Percentiles rank a stretch among this genome's conserved stretches.
Evolutionary conservation across 2,329 filamentous ascomycete species (phyloP).

Genomic region (Xylariaceae sp.): DNA sequence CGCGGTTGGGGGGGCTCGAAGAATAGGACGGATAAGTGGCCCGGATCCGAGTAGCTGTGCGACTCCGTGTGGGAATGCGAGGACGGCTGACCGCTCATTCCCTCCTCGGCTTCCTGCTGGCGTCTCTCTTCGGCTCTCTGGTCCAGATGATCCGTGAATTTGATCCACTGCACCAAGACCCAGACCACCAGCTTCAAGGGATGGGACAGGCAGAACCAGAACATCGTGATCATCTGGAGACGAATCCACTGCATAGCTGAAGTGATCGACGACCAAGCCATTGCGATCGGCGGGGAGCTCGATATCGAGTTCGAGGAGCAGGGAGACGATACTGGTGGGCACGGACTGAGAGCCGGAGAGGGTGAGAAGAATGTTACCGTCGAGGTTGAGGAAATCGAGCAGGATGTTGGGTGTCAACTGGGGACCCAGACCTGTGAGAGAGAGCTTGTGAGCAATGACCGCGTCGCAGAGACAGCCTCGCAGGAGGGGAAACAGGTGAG

Average conservation of each 20-base stretch:
- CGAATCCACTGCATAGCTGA: conserved; percentile 79
- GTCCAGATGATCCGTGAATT: conserved; percentile 26
- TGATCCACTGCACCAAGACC: conserved; percentile 71
- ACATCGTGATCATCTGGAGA: conserved; percentile 85
- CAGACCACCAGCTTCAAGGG: conserved; percentile 66
- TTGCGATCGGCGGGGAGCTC: conserved; percentile 82
- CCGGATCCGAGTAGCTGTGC: conserved; percentile 79
- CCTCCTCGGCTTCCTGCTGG: conserved; percentile 24
- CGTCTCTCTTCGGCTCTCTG: background rate
- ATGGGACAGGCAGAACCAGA: conserved; percentile 71
- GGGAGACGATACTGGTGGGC: conserved; percentile 69
- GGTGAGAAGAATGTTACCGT: conserved; percentile 87
- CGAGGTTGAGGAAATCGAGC: conserved; percentile 84
- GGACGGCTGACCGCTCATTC: conserved; percentile 37
- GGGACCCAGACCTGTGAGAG: conserved; percentile 71
- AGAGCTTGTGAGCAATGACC: background rate
- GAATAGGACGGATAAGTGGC: conserved; percentile 74
- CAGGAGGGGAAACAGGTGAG: background rate
- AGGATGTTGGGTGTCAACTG: conserved; percentile 81
- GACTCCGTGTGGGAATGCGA: conserved; percentile 80
- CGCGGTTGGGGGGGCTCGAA: conserved; percentile 78
- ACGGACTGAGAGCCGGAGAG: conserved; percentile 71
- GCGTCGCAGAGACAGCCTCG: too few relatives aligned
- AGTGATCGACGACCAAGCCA: conserved; percentile 88
- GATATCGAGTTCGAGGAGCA: conserved; percentile 87